A percentile compares a stretch with the other conserved stretches of the same genome.
phyloP scores from a whole-genome alignment of 768 basidiomycete species.

The Asterophora lycoperdoides region DNA sequence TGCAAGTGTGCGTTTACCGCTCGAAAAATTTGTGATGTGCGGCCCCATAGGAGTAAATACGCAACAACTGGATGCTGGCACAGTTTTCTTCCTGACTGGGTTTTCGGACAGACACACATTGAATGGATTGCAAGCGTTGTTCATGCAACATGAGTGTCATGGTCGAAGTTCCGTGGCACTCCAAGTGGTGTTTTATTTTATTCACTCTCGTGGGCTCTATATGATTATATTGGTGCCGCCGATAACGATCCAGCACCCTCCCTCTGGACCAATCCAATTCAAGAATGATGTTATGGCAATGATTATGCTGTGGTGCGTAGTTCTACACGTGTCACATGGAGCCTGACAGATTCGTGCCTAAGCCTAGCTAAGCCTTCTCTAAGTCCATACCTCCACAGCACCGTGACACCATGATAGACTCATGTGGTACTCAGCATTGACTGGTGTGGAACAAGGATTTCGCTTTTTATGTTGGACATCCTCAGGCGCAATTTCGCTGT shows the following conservation, averaged over 20 bases:
- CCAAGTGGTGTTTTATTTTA: neutral
- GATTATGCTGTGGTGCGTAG: neutral
- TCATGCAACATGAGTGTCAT: conserved; percentile 6
- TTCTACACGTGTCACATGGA: conserved; percentile 10
- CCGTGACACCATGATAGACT: neutral
- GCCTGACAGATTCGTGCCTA: conserved; percentile 7
- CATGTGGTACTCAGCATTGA: no score
- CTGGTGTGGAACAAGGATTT: no score
- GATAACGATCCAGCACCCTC: conserved; percentile 7
- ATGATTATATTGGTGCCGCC: conserved; percentile 8
- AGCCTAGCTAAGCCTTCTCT: neutral
- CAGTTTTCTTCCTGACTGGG: neutral
- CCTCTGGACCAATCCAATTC: no score
- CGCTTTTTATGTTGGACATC: no score
- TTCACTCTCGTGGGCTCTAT: no score
- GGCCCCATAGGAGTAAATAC: neutral
- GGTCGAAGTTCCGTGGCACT: conserved; percentile 2
- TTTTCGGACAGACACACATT: neutral
- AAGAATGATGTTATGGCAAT: no score
- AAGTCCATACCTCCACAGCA: neutral
- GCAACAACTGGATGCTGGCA: neutral
- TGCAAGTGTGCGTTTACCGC: no score
- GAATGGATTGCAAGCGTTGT: neutral
- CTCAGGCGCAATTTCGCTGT: no score
- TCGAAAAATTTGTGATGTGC: neutral